These are phyloP conservation scores for Iberis pinnata DNA, from an alignment of 345 rosid species.

Conservation along the genomic window DNA sequence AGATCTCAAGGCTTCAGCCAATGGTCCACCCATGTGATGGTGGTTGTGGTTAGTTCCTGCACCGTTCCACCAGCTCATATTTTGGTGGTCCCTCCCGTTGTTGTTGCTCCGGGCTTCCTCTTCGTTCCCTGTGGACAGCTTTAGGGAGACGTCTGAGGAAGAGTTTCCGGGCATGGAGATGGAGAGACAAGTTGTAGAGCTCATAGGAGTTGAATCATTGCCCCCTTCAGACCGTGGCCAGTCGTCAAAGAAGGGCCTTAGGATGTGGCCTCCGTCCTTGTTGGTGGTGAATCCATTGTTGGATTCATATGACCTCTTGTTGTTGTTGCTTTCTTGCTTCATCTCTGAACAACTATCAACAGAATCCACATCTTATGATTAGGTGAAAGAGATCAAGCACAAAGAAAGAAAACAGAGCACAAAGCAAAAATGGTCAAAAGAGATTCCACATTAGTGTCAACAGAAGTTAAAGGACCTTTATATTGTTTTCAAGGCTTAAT, in stretches of 20 bases:
- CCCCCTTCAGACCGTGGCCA: slow-evolving; percentile 68
- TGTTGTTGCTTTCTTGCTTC: slow-evolving; percentile 33
- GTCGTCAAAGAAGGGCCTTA: slow-evolving; percentile 82
- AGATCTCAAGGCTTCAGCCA: slow-evolving; percentile 77
- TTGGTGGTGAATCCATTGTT: slow-evolving; percentile 30
- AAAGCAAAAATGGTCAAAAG: no score
- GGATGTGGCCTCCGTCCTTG: slow-evolving; percentile 49
- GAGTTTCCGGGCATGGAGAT: slow-evolving; percentile 65
- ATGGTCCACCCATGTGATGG: slow-evolving; percentile 69
- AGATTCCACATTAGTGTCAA: no score
- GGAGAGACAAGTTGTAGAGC: slow-evolving; percentile 51
- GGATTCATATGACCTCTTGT: slow-evolving; percentile 36
- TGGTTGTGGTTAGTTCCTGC: slow-evolving; percentile 41
- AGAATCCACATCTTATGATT: slow-evolving; percentile 1
- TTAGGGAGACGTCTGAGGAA: slow-evolving; percentile 74
- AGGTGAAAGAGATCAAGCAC: no score
- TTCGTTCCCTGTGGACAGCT: slow-evolving; percentile 60
- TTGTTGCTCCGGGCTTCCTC: slow-evolving; percentile 32
- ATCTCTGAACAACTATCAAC: slow-evolving; percentile 38
- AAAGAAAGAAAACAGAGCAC: no score
- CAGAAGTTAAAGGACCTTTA: no score
- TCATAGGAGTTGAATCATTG: slow-evolving; percentile 32
- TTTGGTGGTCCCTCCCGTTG: slow-evolving; percentile 44
- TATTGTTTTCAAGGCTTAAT: no score
- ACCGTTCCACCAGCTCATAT: slow-evolving; percentile 48